A percentile compares a stretch with the other conserved stretches of the same genome.
Conservation (phyloP, 1,284 basidiomycete species). For the Anthracocystis walkeri region DNA sequence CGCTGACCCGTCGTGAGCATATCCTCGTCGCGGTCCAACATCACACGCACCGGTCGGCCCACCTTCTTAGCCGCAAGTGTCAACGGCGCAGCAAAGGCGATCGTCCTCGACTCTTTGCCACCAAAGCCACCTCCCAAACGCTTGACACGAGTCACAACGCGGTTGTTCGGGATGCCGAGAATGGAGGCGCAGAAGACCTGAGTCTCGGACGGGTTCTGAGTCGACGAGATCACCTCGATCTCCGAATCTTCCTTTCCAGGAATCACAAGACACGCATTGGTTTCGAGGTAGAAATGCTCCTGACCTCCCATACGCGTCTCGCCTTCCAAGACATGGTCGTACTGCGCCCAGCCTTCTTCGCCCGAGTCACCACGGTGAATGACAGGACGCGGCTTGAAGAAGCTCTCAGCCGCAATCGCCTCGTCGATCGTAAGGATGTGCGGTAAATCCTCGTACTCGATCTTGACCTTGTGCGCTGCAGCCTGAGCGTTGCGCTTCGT, state of each 20-base stretch:
- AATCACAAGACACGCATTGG: conserved; percentile 67
- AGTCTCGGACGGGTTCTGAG: conserved; percentile 69
- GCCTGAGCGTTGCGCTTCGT: conserved; percentile 69
- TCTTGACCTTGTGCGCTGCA: conserved; percentile 66
- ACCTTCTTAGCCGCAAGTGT: conserved; percentile 66
- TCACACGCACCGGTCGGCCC: conserved; percentile 67
- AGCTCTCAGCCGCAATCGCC: conserved; percentile 62
- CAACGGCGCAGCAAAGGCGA: conserved; percentile 57
- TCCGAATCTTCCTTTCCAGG: conserved; percentile 69
- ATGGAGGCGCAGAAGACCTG: conserved; percentile 69
- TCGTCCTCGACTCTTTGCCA: conserved; percentile 67
- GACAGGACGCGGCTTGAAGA: conserved; percentile 57
- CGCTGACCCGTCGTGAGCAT: conserved; percentile 69
- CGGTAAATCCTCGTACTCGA: conserved; percentile 69
- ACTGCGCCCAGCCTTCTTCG: conserved; percentile 48
- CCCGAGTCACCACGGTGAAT: conserved; percentile 55
- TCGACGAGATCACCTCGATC: conserved; percentile 69
- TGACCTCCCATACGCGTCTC: conserved; percentile 68
- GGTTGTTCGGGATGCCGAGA: conserved; percentile 68
- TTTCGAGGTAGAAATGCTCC: conserved; percentile 67
- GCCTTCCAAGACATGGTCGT: conserved; percentile 64
- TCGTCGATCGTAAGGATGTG: conserved; percentile 69
- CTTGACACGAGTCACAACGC: conserved; percentile 66
- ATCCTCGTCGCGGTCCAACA: conserved; percentile 70
- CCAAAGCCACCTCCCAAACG: conserved; percentile 70